These are phyloP conservation scores for Lactarius hatsudake DNA, from an alignment of 768 basidiomycete genomes.

Conservation along the genomic window DNA sequence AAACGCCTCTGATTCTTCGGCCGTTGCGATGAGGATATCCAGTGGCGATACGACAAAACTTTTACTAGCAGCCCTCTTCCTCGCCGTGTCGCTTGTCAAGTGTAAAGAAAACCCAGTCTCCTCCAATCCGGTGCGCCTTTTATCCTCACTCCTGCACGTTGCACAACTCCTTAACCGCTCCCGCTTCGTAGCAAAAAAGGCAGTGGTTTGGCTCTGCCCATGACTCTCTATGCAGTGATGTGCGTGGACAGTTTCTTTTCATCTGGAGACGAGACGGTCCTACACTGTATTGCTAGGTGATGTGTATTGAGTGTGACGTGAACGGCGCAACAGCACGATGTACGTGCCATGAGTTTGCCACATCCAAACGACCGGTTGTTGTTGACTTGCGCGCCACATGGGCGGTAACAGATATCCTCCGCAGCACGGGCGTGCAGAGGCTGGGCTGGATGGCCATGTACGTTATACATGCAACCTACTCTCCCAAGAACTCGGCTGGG, in stretches of 20 bases:
- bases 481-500: not conserved
- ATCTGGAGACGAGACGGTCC: not conserved
- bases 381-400: not conserved
- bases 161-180: not conserved
- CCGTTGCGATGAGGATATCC: not conserved
- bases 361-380: not conserved
- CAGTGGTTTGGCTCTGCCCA: conserved; percentile 3
- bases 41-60: not conserved
- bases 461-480: conserved; percentile 4
- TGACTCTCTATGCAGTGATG: conserved; percentile 12
- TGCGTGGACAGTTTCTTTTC: not conserved
- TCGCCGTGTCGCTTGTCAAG: not conserved
- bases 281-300: conserved; percentile 1
- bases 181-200: not conserved
- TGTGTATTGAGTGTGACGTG: conserved; percentile 21
- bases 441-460: conserved; percentile 33
- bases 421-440: conserved; percentile 17
- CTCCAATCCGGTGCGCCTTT: not conserved
- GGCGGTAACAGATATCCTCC: conserved; percentile 25
- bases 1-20: not conserved
- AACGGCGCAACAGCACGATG: conserved; percentile 21
- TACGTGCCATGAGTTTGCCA: not conserved
- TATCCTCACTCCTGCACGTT: not conserved
- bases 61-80: not conserved
- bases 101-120: not conserved